phyloP scores from a whole-genome alignment of 78 protist species.

The Creolimax fragrantissima region DNA sequence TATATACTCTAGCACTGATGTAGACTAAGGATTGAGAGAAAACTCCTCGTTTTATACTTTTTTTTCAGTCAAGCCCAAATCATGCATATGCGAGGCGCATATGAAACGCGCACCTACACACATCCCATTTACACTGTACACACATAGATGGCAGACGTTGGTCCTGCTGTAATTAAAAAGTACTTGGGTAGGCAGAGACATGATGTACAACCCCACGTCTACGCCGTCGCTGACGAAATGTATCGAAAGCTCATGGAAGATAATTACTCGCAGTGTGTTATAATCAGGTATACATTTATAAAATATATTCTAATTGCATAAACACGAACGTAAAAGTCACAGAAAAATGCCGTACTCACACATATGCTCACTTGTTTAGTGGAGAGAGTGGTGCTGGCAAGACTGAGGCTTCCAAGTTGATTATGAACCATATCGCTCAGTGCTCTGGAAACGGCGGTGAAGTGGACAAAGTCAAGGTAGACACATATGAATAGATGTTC shows the following conservation, averaged over 20 bases:
- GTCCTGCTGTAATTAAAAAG: slow-evolving; percentile 27
- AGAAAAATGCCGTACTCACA: too few relatives aligned
- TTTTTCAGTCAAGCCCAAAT: too few relatives aligned
- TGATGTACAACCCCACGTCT: slow-evolving; percentile 53
- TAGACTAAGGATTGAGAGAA: too few relatives aligned
- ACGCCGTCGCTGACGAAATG: slow-evolving; percentile 72
- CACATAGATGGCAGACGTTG: slow-evolving; percentile 26
- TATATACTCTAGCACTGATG: too few relatives aligned
- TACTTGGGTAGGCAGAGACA: slow-evolving; percentile 45
- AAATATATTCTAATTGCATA: too few relatives aligned
- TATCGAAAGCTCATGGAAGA: slow-evolving; percentile 54
- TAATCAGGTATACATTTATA: slow-evolving; percentile 53
- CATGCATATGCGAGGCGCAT: too few relatives aligned
- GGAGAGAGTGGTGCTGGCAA: slow-evolving; percentile 78
- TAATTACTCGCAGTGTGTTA: slow-evolving; percentile 74
- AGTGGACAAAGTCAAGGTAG: not conserved
- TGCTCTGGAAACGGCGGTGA: slow-evolving; percentile 9
- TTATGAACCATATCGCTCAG: slow-evolving; percentile 27
- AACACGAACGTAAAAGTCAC: too few relatives aligned
- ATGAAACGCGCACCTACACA: too few relatives aligned
- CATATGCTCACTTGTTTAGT: too few relatives aligned
- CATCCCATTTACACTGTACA: too few relatives aligned
- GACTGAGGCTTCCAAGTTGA: slow-evolving; percentile 61
- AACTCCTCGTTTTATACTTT: too few relatives aligned
- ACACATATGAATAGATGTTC: not conserved